A percentile compares a stretch with the other conserved stretches of the same genome.
phyloP scores from a whole-genome alignment of 1,284 basidiomycete genomes.

The Porodaedalea pini region DNA sequence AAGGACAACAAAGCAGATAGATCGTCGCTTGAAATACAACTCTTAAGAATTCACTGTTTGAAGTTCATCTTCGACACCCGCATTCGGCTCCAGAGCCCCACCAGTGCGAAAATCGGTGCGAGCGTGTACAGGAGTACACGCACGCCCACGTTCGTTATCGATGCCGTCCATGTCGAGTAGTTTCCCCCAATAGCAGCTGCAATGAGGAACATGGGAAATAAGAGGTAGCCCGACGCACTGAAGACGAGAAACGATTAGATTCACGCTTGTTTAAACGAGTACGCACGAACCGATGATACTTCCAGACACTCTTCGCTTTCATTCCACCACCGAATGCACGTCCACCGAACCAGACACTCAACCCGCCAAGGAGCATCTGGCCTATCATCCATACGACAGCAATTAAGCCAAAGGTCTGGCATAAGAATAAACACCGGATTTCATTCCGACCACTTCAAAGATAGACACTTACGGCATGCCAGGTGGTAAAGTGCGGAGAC shows the following conservation, averaged over 20 bases:
- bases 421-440: background rate
- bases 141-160: constrained; percentile 11
- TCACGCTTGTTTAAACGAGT: background rate
- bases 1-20: background rate
- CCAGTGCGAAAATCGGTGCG: constrained; percentile 18
- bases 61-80: constrained; percentile 23
- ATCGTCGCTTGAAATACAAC: too few species aligned
- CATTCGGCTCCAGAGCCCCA: constrained; percentile 19
- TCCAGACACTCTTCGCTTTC: constrained; percentile 22
- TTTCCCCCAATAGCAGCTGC: constrained; percentile 20
- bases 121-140: constrained; percentile 21
- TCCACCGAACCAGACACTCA: constrained; percentile 22
- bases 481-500: constrained; percentile 23
- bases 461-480: constrained; percentile 23
- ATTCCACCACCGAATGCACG: constrained; percentile 18
- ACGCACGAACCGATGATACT: constrained; percentile 21
- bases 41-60: background rate
- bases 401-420: constrained; percentile 20
- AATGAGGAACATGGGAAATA: constrained; percentile 21
- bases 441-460: background rate
- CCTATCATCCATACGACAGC: constrained; percentile 22
- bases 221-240: constrained; percentile 20
- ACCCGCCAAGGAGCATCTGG: constrained; percentile 18
- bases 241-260: background rate
- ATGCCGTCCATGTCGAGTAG: constrained; percentile 17